These are phyloP conservation scores for Simplicillium sp. DNA, from an alignment of 2,329 filamentous ascomycete species.

Conservation along the genomic window DNA sequence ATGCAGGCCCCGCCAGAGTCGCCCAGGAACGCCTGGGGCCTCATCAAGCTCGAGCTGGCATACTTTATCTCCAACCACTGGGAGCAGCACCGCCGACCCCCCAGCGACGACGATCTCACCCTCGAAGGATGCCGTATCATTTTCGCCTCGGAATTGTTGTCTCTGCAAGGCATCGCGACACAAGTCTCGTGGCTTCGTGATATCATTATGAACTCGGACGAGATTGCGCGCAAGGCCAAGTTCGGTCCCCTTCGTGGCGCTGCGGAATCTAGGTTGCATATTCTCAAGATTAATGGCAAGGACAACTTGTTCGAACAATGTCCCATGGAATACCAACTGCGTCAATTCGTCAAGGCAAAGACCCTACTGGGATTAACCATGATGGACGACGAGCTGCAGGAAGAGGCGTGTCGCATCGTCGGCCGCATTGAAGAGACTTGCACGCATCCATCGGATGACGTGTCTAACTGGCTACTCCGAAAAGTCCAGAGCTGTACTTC, in stretches of 20 bases:
- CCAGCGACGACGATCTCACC: constrained; percentile 44
- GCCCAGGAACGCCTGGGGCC: constrained; percentile 49
- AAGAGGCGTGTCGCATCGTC: constrained; percentile 48
- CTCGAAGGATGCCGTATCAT: constrained; percentile 51
- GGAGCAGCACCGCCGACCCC: constrained; percentile 27
- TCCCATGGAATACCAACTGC: constrained; percentile 44
- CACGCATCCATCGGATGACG: constrained; percentile 34
- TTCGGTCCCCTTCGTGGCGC: constrained; percentile 37
- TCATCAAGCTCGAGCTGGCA: constrained; percentile 48
- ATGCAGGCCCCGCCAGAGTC: constrained; percentile 31
- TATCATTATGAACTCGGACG: constrained; percentile 40
- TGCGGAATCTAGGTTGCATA: constrained; percentile 35
- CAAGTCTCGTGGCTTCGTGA: constrained; percentile 48
- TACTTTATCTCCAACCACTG: constrained; percentile 38
- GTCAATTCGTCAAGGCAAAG: constrained; percentile 42
- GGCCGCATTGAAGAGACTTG: constrained; percentile 45
- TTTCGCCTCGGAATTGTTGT: constrained; percentile 41
- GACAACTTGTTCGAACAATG: constrained; percentile 47
- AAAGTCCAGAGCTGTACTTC: constrained; percentile 35
- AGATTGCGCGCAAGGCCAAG: constrained; percentile 31
- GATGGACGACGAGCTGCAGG: constrained; percentile 50
- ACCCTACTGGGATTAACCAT: constrained; percentile 46
- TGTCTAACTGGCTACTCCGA: constrained; percentile 48
- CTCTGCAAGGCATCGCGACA: constrained; percentile 25
- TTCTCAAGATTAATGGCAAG: constrained; percentile 48